Evolutionary conservation across 1,284 basidiomycete species (phyloP).

Genomic region (Hypsizygus ulmarius): DNA sequence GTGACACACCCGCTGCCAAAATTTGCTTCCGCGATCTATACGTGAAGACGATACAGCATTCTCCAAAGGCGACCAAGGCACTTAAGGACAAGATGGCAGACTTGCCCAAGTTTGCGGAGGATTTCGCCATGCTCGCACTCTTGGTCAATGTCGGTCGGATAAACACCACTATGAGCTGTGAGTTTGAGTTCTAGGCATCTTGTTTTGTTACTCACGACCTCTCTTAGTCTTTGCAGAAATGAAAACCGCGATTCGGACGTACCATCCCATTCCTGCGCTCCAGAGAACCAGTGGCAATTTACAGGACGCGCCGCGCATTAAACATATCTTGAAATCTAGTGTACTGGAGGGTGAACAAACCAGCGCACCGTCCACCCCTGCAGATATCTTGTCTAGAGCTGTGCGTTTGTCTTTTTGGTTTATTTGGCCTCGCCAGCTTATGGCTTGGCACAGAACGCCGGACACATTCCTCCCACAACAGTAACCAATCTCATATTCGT

Average conservation of each 20-base stretch:
- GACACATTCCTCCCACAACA: conserved; percentile 56
- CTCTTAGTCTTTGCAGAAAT: conserved; percentile 71
- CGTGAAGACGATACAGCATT: conserved; percentile 67
- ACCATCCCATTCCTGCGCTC: conserved; percentile 80
- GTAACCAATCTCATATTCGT: conserved; percentile 62
- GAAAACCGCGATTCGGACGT: conserved; percentile 78
- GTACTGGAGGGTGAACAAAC: conserved; percentile 42
- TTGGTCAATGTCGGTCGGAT: conserved; percentile 80
- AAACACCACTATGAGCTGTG: conserved; percentile 85
- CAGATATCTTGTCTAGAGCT: conserved; percentile 43
- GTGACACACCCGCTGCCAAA: conserved; percentile 37
- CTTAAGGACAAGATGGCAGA: conserved; percentile 69
- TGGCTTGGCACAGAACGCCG: conserved; percentile 38
- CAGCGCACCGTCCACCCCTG: conserved; percentile 42
- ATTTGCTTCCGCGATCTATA: conserved; percentile 76
- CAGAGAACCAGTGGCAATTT: conserved; percentile 74
- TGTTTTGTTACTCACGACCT: conserved; percentile 9
- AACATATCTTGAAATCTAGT: conserved; percentile 60
- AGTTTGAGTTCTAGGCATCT: conserved; percentile 27
- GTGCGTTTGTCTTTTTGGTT: conserved; percentile 32
- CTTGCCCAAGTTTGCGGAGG: conserved; percentile 63
- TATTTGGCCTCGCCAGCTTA: conserved; percentile 14
- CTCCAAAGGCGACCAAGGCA: conserved; percentile 57
- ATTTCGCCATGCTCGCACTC: conserved; percentile 75
- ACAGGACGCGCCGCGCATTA: conserved; percentile 81